Percentiles rank a stretch among this genome's conserved stretches.
Evolutionary conservation across 2,329 filamentous ascomycete genomes (phyloP).

Genomic region (Atkinsonella texensis): DNA sequence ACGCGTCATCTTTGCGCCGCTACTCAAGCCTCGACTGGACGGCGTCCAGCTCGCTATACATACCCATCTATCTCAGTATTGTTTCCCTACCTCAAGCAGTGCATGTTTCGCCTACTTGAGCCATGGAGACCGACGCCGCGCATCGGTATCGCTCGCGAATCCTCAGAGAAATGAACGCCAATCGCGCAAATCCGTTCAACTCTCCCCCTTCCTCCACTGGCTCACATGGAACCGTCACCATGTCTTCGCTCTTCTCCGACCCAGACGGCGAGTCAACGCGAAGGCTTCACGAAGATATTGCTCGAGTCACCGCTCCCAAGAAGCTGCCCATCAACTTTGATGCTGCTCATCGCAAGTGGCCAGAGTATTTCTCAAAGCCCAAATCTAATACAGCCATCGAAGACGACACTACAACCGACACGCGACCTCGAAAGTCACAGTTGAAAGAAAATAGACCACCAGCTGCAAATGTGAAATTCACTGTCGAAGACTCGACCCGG

Average conservation of each 20-base stretch:
- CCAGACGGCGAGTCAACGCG: constrained; percentile 43
- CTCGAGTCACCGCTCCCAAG: constrained; percentile 27
- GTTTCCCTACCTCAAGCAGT: constrained; percentile 12
- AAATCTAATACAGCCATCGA: constrained; percentile 18
- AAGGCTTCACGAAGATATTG: constrained; percentile 36
- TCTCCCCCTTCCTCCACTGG: constrained; percentile 47
- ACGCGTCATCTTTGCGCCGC: not conserved
- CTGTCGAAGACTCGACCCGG: constrained; percentile 29
- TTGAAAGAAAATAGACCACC: constrained; percentile 36
- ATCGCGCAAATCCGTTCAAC: constrained; percentile 44
- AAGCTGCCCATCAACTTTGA: constrained; percentile 32
- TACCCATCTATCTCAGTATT: constrained; percentile 7
- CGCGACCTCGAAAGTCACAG: constrained; percentile 23
- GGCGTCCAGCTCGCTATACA: not conserved
- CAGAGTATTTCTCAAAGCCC: constrained; percentile 35
- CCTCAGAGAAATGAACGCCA: constrained; percentile 39
- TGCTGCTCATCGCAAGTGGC: constrained; percentile 37
- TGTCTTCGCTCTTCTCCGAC: constrained; percentile 40
- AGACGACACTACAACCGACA: constrained; percentile 21
- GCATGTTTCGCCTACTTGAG: constrained; percentile 15
- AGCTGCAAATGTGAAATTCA: constrained; percentile 18
- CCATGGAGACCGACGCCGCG: constrained; percentile 30
- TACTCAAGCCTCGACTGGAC: not conserved
- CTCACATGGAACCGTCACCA: constrained; percentile 43
- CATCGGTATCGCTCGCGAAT: constrained; percentile 35